These are phyloP conservation scores for Ogataea haglerorum DNA, from an alignment of 805 yeast species.

Conservation along the genomic window DNA sequence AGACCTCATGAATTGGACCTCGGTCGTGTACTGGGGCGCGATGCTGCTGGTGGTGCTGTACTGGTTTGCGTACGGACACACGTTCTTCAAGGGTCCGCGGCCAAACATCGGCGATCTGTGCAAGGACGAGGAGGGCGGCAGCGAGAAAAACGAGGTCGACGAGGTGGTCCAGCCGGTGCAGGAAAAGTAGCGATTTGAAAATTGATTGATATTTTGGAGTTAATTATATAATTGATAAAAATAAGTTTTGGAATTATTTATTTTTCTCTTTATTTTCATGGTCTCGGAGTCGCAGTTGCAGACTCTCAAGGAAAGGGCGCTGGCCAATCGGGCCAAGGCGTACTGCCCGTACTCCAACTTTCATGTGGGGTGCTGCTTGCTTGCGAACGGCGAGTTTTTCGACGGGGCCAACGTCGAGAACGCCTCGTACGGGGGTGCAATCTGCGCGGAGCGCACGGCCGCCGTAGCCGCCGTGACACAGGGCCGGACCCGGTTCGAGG, in stretches of 20 bases:
- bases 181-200: not conserved
- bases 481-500: constrained; percentile 45
- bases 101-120: constrained; percentile 41
- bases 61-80: constrained; percentile 52
- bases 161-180: constrained; percentile 4
- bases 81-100: constrained; percentile 60
- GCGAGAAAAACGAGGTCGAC: constrained; percentile 3
- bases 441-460: constrained; percentile 77
- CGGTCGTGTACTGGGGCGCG: constrained; percentile 58
- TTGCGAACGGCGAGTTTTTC: constrained; percentile 45
- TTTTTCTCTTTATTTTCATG: not conserved
- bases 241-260: not conserved
- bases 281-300: not conserved
- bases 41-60: constrained; percentile 49
- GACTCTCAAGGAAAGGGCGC: constrained; percentile 14
- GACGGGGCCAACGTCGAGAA: constrained; percentile 90
- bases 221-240: too few relatives aligned
- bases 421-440: constrained; percentile 78
- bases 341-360: constrained; percentile 75
- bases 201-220: not conserved
- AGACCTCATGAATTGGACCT: constrained; percentile 62
- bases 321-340: constrained; percentile 35
- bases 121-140: constrained; percentile 18
- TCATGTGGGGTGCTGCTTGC: constrained; percentile 77
- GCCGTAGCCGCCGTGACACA: constrained; percentile 49